Evolutionary conservation across 2,329 filamentous ascomycete genomes (phyloP).

Genomic region (Colletotrichum kahawae): DNA sequence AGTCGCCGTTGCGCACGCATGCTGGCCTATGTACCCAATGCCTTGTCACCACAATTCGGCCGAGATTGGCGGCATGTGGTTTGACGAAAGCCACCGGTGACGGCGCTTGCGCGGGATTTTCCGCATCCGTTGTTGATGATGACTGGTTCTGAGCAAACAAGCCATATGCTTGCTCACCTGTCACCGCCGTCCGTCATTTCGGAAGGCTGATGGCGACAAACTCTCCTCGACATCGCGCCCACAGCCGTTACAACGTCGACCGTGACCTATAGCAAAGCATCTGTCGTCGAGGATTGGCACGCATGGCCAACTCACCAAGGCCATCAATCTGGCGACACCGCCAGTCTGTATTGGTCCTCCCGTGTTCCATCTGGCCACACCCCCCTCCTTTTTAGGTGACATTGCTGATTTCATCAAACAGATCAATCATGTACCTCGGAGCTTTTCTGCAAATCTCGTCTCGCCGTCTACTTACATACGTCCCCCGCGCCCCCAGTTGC

Average conservation of each 20-base stretch:
- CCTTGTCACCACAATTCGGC: not conserved
- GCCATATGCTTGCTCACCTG: not conserved
- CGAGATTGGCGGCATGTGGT: not conserved
- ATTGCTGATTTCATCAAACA: slow-evolving; percentile 7
- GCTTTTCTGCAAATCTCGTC: slow-evolving; percentile 18
- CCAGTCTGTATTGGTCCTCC: not conserved
- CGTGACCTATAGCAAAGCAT: not conserved
- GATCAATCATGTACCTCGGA: slow-evolving; percentile 12
- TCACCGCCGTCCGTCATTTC: slow-evolving; percentile 1
- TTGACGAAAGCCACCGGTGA: not conserved
- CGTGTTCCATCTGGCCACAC: not conserved
- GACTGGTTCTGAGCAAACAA: not conserved
- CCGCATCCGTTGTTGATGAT: not conserved
- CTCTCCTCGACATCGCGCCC: not conserved
- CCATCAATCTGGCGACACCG: not conserved
- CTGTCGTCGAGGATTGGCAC: not conserved
- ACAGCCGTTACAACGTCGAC: not conserved
- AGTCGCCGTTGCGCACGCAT: not conserved
- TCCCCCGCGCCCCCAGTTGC: not conserved
- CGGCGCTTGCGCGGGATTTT: not conserved
- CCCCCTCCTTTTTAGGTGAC: not conserved
- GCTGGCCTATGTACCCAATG: not conserved
- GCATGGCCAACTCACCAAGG: not conserved
- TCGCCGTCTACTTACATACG: not conserved
- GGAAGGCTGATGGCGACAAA: slow-evolving; percentile 8